Evolutionary conservation across 2,329 filamentous ascomycete genomes (phyloP), one percentile per base, ranked within the genome.

Genomic region (Parafenestella ontariensis): DNA sequence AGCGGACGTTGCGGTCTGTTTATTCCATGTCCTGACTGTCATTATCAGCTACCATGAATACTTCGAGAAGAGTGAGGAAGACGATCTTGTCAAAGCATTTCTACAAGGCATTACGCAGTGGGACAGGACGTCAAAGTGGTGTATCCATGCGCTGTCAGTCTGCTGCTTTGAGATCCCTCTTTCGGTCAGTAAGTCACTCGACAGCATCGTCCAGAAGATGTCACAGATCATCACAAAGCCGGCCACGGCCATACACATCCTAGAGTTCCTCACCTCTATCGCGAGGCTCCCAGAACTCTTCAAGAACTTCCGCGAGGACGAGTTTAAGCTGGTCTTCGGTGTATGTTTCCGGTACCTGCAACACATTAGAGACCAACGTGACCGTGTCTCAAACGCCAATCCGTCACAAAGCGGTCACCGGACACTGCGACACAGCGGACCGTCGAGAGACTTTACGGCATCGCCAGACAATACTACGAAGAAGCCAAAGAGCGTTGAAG

Each of bases 291-390:
- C 91, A 9, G 86, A 91, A 56, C 83, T 97, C 1, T 96, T 93
- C 70, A 87, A 91, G 70, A 96, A 96, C 69, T 91, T 97, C 72
- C 86, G 91, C 46, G 89, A 96, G 65, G 92, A 96, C 37, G 93
- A 98, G 68, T 97, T 94, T 75, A 90, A 91, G 58, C 92, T 91
- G 49, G 91, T 98, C 1, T 98, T 99, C 72, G 95, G 91, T 9
- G 96, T 99, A 42, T 97, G 92, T 69, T 92, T 96, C 74, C 88
- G 92, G 47, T 98, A 97, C 72, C 81, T 99, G 34, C 91, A 98
- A 65, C 94, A 93, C 56, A 91, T 93, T 0, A 84, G 92, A 59
- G 91, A 94, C 59, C 78, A 81, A 36, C 79, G 77, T 33, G 74
- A 76, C 21, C 79, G 80, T 34, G 54, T 50, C 3, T 46, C 60